Evolutionary conservation across 1,284 basidiomycete species (phyloP).

Genomic region (Rhodotorula glutinis): DNA sequence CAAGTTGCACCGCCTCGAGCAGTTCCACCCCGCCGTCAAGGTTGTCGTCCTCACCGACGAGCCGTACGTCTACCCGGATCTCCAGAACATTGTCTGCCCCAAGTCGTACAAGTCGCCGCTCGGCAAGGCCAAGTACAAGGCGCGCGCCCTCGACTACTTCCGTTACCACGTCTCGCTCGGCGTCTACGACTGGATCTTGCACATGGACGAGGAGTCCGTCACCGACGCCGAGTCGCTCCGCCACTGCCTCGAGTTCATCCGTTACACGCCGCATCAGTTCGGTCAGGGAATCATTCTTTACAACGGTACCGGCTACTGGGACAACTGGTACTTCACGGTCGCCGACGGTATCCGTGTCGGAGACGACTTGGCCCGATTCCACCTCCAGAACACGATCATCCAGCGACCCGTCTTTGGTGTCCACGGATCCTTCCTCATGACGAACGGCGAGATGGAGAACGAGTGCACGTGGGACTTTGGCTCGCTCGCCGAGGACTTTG

Average conservation of each 20-base stretch:
- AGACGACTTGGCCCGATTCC: constrained; percentile 52
- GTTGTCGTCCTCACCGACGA: constrained; percentile 51
- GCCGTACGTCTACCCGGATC: constrained; percentile 51
- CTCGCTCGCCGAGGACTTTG: constrained; percentile 51
- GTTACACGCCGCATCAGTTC: constrained; percentile 51
- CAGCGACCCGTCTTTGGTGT: constrained; percentile 51
- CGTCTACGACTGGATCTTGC: constrained; percentile 51
- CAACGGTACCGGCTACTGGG: constrained; percentile 51
- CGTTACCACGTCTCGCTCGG: constrained; percentile 49
- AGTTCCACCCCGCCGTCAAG: constrained; percentile 50
- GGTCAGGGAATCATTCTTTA: constrained; percentile 52
- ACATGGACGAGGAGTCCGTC: constrained; percentile 51
- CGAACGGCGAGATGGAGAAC: constrained; percentile 52
- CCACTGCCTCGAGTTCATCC: constrained; percentile 50
- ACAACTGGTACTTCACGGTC: constrained; percentile 52
- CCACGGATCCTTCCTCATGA: constrained; percentile 51
- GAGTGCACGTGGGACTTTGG: constrained; percentile 49
- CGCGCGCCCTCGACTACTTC: constrained; percentile 52
- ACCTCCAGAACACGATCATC: constrained; percentile 50
- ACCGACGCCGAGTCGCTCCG: constrained; percentile 51
- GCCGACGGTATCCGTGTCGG: constrained; percentile 52
- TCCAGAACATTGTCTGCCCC: constrained; percentile 51
- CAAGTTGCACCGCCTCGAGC: constrained; percentile 50
- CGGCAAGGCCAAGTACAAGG: constrained; percentile 52
- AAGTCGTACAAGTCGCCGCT: constrained; percentile 50